Base-by-base conservation (phyloP, 805 yeast species). In the Torulaspora franciscae region DNA sequence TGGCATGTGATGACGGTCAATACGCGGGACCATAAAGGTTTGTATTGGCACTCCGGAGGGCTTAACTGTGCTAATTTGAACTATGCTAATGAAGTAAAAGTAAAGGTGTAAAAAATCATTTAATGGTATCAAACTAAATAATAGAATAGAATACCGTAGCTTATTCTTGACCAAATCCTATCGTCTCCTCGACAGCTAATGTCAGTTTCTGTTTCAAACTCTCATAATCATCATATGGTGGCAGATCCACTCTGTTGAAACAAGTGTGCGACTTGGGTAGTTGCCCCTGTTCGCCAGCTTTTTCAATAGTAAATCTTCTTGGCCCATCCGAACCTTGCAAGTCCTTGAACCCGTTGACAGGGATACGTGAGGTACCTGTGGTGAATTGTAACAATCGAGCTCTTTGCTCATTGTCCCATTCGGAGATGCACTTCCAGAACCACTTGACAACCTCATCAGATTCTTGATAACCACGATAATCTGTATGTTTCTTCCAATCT, bases 271-370 rank as follows among this genome's bases (percentile, higher is more conserved):
- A 87, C 68, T 93, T 93, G 36, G 99, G 99, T 59, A 93, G 61
- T 70, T 90, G 96, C 60, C 81, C 83, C 27, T 84, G 62, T 65
- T 91, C 98, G 47, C 99, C 99, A 7, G 98, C 98, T 67, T 90
- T 90, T 67, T 93, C 99, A 65, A 93, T 91, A 6, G 99, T 93
- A 68, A 93, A 93, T 65, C 98, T 80, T 76, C 99, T 85, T 43
- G 99, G 99, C 47, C 99, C 99, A 70, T 93, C 99, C 19, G 95
- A 85, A 54, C 99, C 99, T 71, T 93, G 99, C 58, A 93, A 75
- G 69, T 93, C 99, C 68, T 93, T 93, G 76, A 93, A 93, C 32
- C 99, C 99, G 68, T 91, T 93, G 52, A 93, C 99, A 6, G 99
- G 99, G 46, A 93, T 93, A 72, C 99, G 83, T 17, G 97, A 89